These are phyloP conservation scores for Picochlorum sp. DNA, from an alignment of 139 green algal species.

Conservation along the genomic window DNA sequence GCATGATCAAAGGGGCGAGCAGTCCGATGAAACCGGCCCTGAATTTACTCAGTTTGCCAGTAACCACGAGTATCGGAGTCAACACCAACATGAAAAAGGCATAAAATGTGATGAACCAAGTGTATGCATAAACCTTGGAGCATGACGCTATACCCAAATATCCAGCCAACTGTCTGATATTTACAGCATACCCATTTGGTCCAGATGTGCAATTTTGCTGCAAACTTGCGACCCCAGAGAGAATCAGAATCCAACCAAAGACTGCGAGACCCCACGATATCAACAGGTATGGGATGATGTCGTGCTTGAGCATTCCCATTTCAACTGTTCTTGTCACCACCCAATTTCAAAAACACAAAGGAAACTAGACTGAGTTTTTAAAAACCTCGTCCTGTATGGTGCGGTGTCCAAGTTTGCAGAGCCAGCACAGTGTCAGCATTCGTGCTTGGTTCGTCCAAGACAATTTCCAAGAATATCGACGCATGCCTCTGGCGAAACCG, in stretches of 20 bases:
- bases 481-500: too few species aligned
- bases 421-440: too few species aligned
- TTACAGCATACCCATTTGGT: neutral
- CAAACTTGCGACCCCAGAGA: neutral
- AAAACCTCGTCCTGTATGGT: too few species aligned
- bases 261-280: slow-evolving; percentile 8
- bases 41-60: slow-evolving; percentile 8
- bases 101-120: slow-evolving; percentile 22
- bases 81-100: slow-evolving; percentile 19
- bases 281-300: neutral
- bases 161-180: neutral
- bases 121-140: slow-evolving; percentile 18
- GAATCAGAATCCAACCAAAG: slow-evolving; percentile 17
- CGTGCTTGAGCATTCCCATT: neutral
- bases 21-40: slow-evolving; percentile 15
- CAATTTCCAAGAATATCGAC: too few species aligned
- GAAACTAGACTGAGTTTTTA: too few species aligned
- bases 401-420: too few species aligned
- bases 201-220: neutral
- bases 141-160: slow-evolving; percentile 17
- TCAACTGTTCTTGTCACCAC: neutral
- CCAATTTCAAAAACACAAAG: too few species aligned
- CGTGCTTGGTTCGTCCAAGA: too few species aligned
- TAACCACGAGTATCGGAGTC: slow-evolving; percentile 10
- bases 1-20: slow-evolving; percentile 5